Evolutionary conservation across 2,329 filamentous ascomycete genomes (phyloP), one percentile per base, ranked within the genome.

Genomic region (Sporothrix brasiliensis): DNA sequence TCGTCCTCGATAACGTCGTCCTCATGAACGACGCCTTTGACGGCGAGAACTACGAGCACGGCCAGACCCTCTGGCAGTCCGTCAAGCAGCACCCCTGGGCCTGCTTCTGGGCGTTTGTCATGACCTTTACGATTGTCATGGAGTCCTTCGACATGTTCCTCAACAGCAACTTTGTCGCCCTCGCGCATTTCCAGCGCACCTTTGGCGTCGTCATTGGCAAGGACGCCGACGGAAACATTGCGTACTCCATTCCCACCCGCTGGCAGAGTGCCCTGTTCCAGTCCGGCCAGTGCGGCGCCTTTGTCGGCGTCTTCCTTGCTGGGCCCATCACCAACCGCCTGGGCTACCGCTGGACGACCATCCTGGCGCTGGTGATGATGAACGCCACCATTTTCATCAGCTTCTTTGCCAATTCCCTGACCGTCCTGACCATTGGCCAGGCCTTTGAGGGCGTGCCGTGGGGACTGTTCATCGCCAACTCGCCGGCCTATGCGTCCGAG

Each of bases 391-490:
- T 88, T 78, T 86, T 89, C 74, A 76, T 79, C 56, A 81, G 82
- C 72, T 85, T 80, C 74, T 85, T 83, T 71, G 83, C 72, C 84
- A 83, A 3, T 76, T 87, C 19, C 84, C 72, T 84, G 88, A 74
- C 81, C 5, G 67, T 63, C 47, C 56, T 69, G 19, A 63, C 47
- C n/a, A 69, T 81, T 7, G 80, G 83, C 63, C 87, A 89, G 79
- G 79, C 87, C 69, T 81, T 89, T 65, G 86, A 88, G 77, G 87
- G 87, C 72, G 75, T 89, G 7, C 87, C 87, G 3, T 89, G 87
- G 87, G 87, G 87, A 34, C 85, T 89, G 76, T 89, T 89, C 77
- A 88, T 89, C 74, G 86, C 87, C 76, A 88, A 89, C 76, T 83
- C 87, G 9, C 87, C 87, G 0, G 87, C 87, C 5, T 89, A 89